Conservation (phyloP, 192 early-diverging fungal genomes). For the Coemansia sp. region DNA sequence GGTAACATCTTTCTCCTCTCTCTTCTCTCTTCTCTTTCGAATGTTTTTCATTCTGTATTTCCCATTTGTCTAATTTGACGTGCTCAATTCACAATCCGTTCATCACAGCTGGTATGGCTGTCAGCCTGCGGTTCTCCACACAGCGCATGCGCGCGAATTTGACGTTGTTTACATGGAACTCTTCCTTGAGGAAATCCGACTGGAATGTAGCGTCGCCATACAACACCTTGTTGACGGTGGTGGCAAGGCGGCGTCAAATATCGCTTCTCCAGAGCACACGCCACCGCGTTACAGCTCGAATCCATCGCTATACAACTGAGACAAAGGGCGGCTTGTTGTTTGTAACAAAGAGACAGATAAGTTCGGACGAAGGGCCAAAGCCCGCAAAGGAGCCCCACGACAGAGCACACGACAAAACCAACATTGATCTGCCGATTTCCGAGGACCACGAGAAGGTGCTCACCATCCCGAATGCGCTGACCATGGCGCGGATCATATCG, state of each 20-base stretch:
- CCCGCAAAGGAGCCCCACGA: not conserved
- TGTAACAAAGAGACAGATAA: not conserved
- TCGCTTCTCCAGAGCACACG: not conserved
- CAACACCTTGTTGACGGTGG: not conserved
- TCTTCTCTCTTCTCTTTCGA: not conserved
- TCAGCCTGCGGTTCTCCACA: not conserved
- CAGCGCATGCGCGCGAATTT: slow-evolving; percentile 6
- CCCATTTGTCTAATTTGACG: not conserved
- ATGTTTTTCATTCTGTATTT: not conserved
- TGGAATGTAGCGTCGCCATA: not conserved
- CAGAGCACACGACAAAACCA: not conserved
- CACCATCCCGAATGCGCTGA: slow-evolving; percentile 88
- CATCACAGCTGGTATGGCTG: not conserved
- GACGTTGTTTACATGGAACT: not conserved
- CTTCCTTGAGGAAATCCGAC: not conserved
- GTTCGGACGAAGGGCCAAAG: not conserved
- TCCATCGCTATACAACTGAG: not conserved
- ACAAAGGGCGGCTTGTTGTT: not conserved
- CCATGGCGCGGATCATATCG: slow-evolving; percentile 71
- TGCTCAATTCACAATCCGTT: not conserved
- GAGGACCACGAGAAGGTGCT: slow-evolving; percentile 75
- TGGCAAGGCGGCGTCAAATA: not conserved
- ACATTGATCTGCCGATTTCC: not conserved
- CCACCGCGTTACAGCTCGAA: not conserved
- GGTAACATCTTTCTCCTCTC: not conserved